A percentile compares a stretch with the other conserved stretches of the same genome.
Evolutionary conservation across 2,329 filamentous ascomycete species (phyloP).

Genomic region (Fusarium oxysporum): DNA sequence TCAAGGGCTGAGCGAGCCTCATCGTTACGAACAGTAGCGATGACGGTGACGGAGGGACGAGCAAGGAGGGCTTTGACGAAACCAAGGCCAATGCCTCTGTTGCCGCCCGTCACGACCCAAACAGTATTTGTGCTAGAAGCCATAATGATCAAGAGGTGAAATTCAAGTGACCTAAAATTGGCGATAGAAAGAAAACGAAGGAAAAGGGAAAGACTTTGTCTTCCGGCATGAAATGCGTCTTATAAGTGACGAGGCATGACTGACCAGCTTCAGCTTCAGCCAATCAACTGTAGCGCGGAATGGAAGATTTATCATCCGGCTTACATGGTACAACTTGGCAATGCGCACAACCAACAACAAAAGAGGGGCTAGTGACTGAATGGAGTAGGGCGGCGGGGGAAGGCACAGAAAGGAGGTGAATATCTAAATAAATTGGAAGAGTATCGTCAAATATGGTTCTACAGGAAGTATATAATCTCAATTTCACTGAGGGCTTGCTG

Average conservation of each 20-base stretch:
- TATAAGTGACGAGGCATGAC: background rate
- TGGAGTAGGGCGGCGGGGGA: background rate
- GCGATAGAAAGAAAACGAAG: too few relatives aligned
- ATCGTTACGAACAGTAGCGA: conserved; percentile 52
- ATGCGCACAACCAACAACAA: too few relatives aligned
- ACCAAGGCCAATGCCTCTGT: conserved; percentile 55
- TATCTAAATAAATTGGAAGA: too few relatives aligned
- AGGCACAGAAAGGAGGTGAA: background rate
- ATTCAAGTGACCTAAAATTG: too few relatives aligned
- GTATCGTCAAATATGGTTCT: too few relatives aligned
- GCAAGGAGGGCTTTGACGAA: conserved; percentile 53
- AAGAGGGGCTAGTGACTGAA: rapidly evolving
- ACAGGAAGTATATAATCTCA: too few relatives aligned
- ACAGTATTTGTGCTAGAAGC: conserved; percentile 39
- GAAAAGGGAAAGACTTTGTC: background rate
- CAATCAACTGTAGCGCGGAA: rapidly evolving
- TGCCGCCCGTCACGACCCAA: conserved; percentile 55
- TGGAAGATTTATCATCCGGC: conserved; percentile 5
- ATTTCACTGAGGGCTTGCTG: too few relatives aligned
- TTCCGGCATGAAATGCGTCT: background rate
- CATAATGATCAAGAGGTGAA: background rate
- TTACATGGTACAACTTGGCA: background rate
- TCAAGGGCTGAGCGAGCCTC: conserved; percentile 27
- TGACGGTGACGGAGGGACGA: conserved; percentile 64
- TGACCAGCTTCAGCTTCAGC: background rate